phyloP scores from a whole-genome alignment of 192 early-diverging fungal species.

The Entomortierella parvispora region DNA sequence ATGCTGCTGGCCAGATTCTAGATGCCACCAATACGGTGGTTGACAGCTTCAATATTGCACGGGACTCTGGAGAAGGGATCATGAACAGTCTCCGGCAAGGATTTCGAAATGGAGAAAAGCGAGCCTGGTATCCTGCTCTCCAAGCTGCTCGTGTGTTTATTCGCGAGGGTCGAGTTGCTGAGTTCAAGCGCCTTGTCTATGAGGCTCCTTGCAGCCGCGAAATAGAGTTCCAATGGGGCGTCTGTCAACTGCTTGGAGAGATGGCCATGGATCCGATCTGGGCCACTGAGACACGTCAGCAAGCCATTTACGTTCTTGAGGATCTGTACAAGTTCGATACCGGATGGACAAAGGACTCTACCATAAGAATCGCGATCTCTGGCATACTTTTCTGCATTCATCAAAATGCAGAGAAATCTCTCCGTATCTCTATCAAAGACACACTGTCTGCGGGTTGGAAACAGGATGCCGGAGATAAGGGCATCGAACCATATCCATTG shows the following conservation, averaged over 20 bases:
- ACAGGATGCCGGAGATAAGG: background rate
- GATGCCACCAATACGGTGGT: background rate
- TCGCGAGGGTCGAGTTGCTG: slow-evolving; percentile 14
- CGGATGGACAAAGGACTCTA: background rate
- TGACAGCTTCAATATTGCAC: background rate
- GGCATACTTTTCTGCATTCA: slow-evolving; percentile 5
- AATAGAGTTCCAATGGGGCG: slow-evolving; percentile 19
- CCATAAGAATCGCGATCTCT: background rate
- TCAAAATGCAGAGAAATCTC: background rate
- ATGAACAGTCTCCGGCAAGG: background rate
- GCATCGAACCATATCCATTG: slow-evolving; percentile 12
- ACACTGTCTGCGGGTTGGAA: background rate
- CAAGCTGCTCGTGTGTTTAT: slow-evolving; percentile 4
- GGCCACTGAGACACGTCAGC: background rate
- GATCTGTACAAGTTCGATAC: slow-evolving; percentile 9
- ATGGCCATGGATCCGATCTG: slow-evolving; percentile 23
- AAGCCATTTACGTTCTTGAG: slow-evolving; percentile 13
- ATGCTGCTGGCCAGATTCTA: background rate
- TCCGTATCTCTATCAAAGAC: background rate
- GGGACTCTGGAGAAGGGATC: background rate
- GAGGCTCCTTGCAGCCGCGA: slow-evolving; percentile 16
- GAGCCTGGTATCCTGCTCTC: slow-evolving; percentile 5
- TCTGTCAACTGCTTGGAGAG: slow-evolving; percentile 26
- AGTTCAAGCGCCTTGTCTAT: slow-evolving; percentile 10
- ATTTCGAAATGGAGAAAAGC: background rate